These are phyloP conservation scores for Nemania sp. DNA, from an alignment of 2,329 filamentous ascomycete species.

Conservation along the genomic window DNA sequence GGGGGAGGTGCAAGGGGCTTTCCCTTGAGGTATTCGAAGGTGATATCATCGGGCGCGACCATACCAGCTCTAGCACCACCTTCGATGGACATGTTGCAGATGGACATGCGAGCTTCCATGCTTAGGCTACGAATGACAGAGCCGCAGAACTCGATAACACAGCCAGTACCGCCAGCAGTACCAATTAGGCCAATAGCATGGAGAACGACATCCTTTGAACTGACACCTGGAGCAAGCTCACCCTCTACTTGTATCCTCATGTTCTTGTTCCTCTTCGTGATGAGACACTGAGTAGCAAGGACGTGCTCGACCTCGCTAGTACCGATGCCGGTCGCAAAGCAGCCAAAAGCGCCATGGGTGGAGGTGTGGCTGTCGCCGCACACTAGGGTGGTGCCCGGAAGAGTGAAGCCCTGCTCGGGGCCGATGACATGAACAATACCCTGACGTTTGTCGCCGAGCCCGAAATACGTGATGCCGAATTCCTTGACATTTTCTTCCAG, in stretches of 20 bases:
- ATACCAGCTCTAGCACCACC: constrained; percentile 94
- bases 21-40: constrained; percentile 95
- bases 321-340: constrained; percentile 95
- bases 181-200: constrained; percentile 94
- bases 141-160: constrained; percentile 97
- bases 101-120: constrained; percentile 98
- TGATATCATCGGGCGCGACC: constrained; percentile 94
- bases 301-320: constrained; percentile 99
- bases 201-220: constrained; percentile 94
- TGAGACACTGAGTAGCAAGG: constrained; percentile 93
- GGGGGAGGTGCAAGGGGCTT: constrained; percentile 87
- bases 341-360: constrained; percentile 95
- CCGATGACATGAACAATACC: constrained; percentile 99
- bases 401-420: constrained; percentile 97
- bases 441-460: constrained; percentile 94
- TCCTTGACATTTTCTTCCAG: constrained; percentile 98
- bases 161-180: constrained; percentile 92
- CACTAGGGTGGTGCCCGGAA: constrained; percentile 95
- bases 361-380: constrained; percentile 99
- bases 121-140: constrained; percentile 89
- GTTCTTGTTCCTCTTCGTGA: constrained; percentile 96
- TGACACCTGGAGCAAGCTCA: constrained; percentile 88
- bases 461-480: constrained; percentile 97
- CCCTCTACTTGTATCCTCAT: constrained; percentile 98
- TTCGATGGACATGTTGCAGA: constrained; percentile 99